phyloP scores from a whole-genome alignment of 768 basidiomycete genomes.

The Mycena leptocephala region DNA sequence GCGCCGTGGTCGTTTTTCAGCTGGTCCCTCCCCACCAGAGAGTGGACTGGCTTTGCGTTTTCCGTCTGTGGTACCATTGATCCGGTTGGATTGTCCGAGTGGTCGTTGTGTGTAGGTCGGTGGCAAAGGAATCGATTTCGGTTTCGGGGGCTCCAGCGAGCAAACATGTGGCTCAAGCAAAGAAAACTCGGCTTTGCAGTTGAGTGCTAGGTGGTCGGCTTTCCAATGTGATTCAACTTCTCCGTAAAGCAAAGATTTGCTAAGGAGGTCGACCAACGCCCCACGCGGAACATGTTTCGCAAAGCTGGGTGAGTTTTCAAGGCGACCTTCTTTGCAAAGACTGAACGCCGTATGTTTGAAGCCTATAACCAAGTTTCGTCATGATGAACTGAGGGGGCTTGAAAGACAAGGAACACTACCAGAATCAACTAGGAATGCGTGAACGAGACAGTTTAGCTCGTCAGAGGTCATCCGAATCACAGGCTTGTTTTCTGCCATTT shows the following conservation, averaged over 20 bases:
- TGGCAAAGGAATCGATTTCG: constrained; percentile 37
- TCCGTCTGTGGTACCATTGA: background rate
- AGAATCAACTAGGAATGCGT: constrained; percentile 88
- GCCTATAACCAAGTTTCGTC: constrained; percentile 59
- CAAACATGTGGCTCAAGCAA: constrained; percentile 85
- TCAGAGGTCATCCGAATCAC: constrained; percentile 82
- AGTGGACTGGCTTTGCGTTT: constrained; percentile 69
- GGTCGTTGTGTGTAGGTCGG: constrained; percentile 13
- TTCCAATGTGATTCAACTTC: constrained; percentile 92
- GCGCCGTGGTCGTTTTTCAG: constrained; percentile 77
- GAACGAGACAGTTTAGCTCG: constrained; percentile 89
- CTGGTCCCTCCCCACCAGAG: constrained; percentile 55
- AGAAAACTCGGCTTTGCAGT: constrained; percentile 82
- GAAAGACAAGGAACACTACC: constrained; percentile 59
- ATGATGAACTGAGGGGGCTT: constrained; percentile 1
- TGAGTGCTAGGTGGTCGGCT: constrained; percentile 69
- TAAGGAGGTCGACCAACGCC: constrained; percentile 85
- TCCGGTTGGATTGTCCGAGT: constrained; percentile 14
- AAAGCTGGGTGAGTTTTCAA: constrained; percentile 79
- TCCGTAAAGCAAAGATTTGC: constrained; percentile 84
- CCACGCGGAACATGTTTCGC: constrained; percentile 86
- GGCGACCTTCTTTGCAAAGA: constrained; percentile 80
- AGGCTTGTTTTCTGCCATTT: constrained; percentile 42
- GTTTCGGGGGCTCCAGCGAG: constrained; percentile 62
- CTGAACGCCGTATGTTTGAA: constrained; percentile 88